Base-by-base conservation (phyloP, 306 rosid genomes). In the Acmispon strigosus region DNA sequence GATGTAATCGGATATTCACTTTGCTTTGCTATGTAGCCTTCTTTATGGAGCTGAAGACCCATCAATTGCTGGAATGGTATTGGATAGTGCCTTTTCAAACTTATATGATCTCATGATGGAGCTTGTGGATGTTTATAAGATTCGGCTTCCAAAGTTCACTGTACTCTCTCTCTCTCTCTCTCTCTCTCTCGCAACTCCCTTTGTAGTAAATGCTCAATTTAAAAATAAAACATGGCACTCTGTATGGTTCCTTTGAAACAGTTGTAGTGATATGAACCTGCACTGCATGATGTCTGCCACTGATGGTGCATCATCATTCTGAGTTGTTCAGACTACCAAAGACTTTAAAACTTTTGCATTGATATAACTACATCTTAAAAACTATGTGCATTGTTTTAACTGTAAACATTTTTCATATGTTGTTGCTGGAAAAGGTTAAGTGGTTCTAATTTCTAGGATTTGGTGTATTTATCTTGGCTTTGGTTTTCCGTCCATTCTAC, bases 11-110 rank as follows among this genome's bases (percentile, higher is more conserved):
- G 74, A 45, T 22, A 20, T 70, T 75, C 69, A 55, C 69, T 72
- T 77, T 78, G 47, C 41, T 54, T 70, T 77, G 51, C 53, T 75
- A 39, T 67, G 43, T 78, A 94, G 99, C 87, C 96, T 94, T 78
- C 95, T 94, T 72, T 91, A 91, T 82, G 99, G 99, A 86, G 99
- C 99, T 20, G 97, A 91, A 85, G 96, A 94, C 81, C 91, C 95
- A 73, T 94, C 99, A 69, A 75, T 94, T 66, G 95, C 97, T 66
- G 99, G 99, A 87, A 91, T 91, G 96, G 97, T 91, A 73, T 84
- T 94, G 84, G 99, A 94, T 83, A 94, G 99, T 66, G 99, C 96
- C 82, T 94, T 94, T 82, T 91, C 99, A 37, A 94, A 89, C 76
- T 83, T 94, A 59, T 94, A 94, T 77, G 82, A 83, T 83, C 91